A percentile compares a stretch with the other conserved stretches of the same genome.
phyloP scores from a whole-genome alignment of 176 grass and related monocot genomes.

The Musa troglodytarum region DNA sequence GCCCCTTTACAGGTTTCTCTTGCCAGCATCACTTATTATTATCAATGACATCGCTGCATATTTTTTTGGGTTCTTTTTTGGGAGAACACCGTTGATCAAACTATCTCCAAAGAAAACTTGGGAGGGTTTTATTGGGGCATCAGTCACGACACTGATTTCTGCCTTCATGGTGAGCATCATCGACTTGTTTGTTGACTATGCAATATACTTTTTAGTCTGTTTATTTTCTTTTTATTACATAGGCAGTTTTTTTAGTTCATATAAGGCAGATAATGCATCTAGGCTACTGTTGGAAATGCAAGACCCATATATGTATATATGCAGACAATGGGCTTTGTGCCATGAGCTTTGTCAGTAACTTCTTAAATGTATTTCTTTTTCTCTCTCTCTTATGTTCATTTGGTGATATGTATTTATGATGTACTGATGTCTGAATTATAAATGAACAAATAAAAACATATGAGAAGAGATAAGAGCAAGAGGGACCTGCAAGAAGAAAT shows the following conservation, averaged over 20 bases:
- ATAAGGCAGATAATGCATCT: not conserved
- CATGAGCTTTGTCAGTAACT: too few relatives aligned
- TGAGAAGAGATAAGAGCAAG: not conserved
- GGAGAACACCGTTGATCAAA: constrained; percentile 94
- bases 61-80: constrained; percentile 98
- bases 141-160: constrained; percentile 83
- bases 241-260: not conserved
- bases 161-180: constrained; percentile 68
- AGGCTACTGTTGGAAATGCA: not conserved
- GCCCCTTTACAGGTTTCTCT: constrained; percentile 68
- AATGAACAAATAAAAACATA: not conserved
- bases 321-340: not conserved
- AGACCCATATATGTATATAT: not conserved
- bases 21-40: constrained; percentile 93
- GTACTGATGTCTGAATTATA: not conserved
- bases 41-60: constrained; percentile 96
- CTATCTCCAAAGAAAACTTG: constrained; percentile 98
- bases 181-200: not conserved
- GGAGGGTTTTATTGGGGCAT: constrained; percentile 99
- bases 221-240: not conserved
- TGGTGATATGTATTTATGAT: not conserved
- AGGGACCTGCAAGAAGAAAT: not conserved
- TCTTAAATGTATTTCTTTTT: not conserved
- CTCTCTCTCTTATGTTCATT: not conserved
- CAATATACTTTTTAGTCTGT: not conserved